Conservation (phyloP, 2,329 filamentous ascomycete species). For the Teratosphaeria nubilosa region DNA sequence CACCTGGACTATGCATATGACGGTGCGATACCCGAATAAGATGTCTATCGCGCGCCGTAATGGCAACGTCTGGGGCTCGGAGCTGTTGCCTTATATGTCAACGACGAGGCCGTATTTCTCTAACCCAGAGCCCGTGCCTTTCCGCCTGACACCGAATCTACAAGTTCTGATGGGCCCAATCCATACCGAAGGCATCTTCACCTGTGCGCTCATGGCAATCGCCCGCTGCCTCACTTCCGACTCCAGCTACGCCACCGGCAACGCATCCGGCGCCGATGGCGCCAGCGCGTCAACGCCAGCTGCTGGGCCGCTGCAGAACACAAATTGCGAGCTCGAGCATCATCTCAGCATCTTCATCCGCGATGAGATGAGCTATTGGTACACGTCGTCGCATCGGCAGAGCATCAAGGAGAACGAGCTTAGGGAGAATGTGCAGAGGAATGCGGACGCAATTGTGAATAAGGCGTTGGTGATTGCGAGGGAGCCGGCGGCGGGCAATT, state of each 20-base stretch:
- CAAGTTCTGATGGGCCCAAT: conserved; percentile 94
- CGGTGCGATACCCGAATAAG: conserved; percentile 90
- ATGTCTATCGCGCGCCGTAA: conserved; percentile 78
- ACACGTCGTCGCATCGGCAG: conserved; percentile 65
- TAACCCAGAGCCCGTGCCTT: conserved; percentile 90
- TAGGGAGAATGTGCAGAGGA: conserved; percentile 69
- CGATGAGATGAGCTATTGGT: conserved; percentile 98
- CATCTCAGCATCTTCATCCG: conserved; percentile 89
- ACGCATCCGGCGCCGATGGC: conserved; percentile 11
- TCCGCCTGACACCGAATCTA: conserved; percentile 92
- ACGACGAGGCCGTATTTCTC: conserved; percentile 78
- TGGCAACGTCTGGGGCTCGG: conserved; percentile 92
- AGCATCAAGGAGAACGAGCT: conserved; percentile 57
- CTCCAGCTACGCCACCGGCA: conserved; percentile 14
- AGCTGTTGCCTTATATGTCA: conserved; percentile 85
- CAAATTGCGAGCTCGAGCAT: conserved; percentile 68
- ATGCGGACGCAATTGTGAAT: conserved; percentile 87
- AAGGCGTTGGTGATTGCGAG: conserved; percentile 72
- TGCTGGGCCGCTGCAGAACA: conserved; percentile 9
- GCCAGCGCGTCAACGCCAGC: conserved; percentile 4
- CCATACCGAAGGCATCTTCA: conserved; percentile 91
- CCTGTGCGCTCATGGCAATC: conserved; percentile 92
- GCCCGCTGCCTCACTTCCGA: conserved; percentile 88
- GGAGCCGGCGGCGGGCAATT: conserved; percentile 54
- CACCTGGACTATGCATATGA: conserved; percentile 97